Evolutionary conservation across 208 protist genomes (phyloP).

Genomic region (Endotrypanum monterogeii): DNA sequence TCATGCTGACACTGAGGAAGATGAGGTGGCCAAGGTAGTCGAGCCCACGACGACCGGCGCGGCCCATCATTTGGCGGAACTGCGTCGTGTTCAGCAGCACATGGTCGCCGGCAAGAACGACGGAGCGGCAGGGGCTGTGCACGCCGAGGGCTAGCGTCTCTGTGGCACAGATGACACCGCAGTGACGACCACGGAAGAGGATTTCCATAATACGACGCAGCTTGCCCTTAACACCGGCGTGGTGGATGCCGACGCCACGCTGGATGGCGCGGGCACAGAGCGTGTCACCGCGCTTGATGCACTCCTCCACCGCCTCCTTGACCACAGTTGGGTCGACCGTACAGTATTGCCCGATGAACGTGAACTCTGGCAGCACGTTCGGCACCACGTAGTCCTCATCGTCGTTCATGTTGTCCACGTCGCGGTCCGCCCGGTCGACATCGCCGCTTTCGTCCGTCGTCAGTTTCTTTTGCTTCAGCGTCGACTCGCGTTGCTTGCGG

Average conservation of each 20-base stretch:
- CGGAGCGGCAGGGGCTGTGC: constrained; percentile 95
- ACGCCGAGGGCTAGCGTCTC: constrained; percentile 95
- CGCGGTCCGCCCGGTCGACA: constrained; percentile 52
- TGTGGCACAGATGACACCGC: constrained; percentile 94
- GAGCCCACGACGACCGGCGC: constrained; percentile 95
- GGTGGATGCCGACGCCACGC: constrained; percentile 93
- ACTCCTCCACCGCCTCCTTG: constrained; percentile 55
- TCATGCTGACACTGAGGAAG: constrained; percentile 90
- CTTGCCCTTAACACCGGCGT: constrained; percentile 87
- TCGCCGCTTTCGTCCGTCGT: constrained; percentile 77
- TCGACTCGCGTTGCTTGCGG: constrained; percentile 72
- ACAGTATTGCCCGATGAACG: constrained; percentile 73
- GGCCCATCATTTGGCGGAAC: constrained; percentile 96
- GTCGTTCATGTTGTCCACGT: constrained; percentile 46
- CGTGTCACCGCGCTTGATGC: constrained; percentile 68
- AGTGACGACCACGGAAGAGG: constrained; percentile 91
- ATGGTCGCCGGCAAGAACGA: constrained; percentile 93
- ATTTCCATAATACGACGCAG: constrained; percentile 91
- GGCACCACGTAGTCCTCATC: constrained; percentile 73
- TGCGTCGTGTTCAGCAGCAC: constrained; percentile 92
- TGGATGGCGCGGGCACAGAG: constrained; percentile 74
- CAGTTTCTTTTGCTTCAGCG: constrained; percentile 76
- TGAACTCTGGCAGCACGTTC: constrained; percentile 89
- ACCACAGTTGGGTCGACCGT: constrained; percentile 48
- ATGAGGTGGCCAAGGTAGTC: constrained; percentile 94